Evolutionary conservation across 331 rosid species (phyloP).

Genomic region (Malus hybrid): DNA sequence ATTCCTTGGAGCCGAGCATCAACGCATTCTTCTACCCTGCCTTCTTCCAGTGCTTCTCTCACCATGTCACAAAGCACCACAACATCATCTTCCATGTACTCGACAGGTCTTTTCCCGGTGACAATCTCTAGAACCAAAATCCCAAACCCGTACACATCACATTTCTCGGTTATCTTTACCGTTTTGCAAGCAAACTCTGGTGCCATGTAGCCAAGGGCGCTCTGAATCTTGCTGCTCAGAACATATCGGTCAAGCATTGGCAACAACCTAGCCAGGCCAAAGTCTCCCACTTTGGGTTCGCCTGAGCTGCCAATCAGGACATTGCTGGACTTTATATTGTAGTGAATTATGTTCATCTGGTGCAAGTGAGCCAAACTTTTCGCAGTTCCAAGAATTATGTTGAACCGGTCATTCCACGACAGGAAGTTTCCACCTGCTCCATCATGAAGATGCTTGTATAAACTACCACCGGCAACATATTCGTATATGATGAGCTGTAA

Average conservation of each 20-base stretch:
- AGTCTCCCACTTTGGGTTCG: conserved; percentile 93
- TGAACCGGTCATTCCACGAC: conserved; percentile 89
- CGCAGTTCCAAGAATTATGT: conserved; percentile 76
- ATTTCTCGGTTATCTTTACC: conserved; percentile 90
- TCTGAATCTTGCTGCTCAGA: conserved; percentile 34
- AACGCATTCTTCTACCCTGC: conserved; percentile 84
- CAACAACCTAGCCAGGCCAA: conserved; percentile 81
- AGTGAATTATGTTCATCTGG: conserved; percentile 78
- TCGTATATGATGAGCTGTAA: conserved; percentile 91
- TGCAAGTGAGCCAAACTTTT: conserved; percentile 94
- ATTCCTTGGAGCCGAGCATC: conserved; percentile 77
- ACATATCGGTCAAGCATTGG: conserved; percentile 97
- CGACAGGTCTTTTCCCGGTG: conserved; percentile 92
- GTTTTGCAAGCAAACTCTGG: conserved; percentile 97
- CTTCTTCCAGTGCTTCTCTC: conserved; percentile 85
- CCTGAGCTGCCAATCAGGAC: conserved; percentile 71
- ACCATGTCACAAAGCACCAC: conserved; percentile 99
- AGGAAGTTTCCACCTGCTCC: conserved; percentile 72
- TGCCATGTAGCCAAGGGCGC: too few relatives aligned
- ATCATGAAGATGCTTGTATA: conserved; percentile 93
- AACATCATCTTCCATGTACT: conserved; percentile 97
- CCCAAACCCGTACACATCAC: conserved; percentile 92
- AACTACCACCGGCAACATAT: conserved; percentile 75
- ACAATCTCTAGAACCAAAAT: conserved; percentile 79
- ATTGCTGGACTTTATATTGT: conserved; percentile 90